These are phyloP conservation scores for Solanum habrochaites DNA, from an alignment of 257 asterid species.

Conservation along the genomic window DNA sequence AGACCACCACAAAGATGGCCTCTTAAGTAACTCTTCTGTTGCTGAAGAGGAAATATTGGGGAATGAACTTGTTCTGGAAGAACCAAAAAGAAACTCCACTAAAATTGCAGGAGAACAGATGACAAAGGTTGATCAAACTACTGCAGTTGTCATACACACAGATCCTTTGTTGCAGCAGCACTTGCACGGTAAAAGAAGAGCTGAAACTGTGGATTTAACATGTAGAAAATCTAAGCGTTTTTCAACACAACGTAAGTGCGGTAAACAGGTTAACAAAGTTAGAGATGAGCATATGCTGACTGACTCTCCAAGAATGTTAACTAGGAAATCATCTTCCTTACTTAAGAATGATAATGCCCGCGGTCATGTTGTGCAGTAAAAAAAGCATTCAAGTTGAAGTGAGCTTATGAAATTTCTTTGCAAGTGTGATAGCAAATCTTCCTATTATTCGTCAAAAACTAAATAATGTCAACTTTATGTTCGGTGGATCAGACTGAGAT, in stretches of 20 bases:
- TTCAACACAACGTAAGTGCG: slow-evolving; percentile 6
- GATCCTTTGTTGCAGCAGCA: slow-evolving; percentile 2
- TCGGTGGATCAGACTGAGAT: slow-evolving; percentile 28
- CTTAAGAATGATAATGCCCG: slow-evolving; percentile 7
- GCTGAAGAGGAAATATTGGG: background rate
- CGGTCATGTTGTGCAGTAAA: slow-evolving; percentile 11
- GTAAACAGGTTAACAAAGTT: slow-evolving; percentile 8
- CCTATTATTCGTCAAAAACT: background rate
- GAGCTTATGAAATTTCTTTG: background rate
- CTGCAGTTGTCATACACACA: slow-evolving; percentile 10
- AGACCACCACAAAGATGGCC: background rate
- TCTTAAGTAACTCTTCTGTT: background rate
- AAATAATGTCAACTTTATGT: background rate
- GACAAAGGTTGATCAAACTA: slow-evolving; percentile 13
- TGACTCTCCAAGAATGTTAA: slow-evolving; percentile 16
- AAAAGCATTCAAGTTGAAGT: slow-evolving; percentile 18
- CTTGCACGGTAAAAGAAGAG: slow-evolving; percentile 16
- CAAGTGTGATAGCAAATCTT: background rate
- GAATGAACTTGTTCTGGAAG: background rate
- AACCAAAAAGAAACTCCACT: background rate
- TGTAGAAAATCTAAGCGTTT: slow-evolving; percentile 5
- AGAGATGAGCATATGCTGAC: slow-evolving; percentile 3
- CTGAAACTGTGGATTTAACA: slow-evolving; percentile 4
- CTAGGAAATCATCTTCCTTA: slow-evolving; percentile 17
- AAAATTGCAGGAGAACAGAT: slow-evolving; percentile 13